phyloP scores from a whole-genome alignment of 768 basidiomycete genomes.

The Tremella yokohamensis region DNA sequence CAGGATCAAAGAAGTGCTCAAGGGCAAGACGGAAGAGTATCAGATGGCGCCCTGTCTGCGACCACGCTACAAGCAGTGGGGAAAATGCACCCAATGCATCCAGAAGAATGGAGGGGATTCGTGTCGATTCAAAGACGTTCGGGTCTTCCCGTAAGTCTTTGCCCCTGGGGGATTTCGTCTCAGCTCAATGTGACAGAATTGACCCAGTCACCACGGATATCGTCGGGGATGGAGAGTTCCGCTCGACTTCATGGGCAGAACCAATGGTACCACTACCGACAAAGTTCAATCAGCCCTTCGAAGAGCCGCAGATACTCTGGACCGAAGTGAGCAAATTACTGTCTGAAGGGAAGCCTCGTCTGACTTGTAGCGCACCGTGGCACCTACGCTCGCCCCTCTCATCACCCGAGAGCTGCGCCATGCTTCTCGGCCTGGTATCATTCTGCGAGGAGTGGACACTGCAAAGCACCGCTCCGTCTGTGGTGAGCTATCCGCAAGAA shows the following conservation, averaged over 20 bases:
- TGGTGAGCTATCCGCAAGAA: slow-evolving; percentile 24
- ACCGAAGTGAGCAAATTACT: slow-evolving; percentile 32
- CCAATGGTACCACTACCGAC: slow-evolving; percentile 31
- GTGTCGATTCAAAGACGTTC: slow-evolving; percentile 40
- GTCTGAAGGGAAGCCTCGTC: neutral
- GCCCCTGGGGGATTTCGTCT: neutral
- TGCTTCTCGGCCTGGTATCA: slow-evolving; percentile 25
- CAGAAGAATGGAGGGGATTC: slow-evolving; percentile 35
- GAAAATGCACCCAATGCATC: slow-evolving; percentile 43
- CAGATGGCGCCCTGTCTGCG: slow-evolving; percentile 32
- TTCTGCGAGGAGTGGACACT: slow-evolving; percentile 36
- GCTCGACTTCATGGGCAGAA: slow-evolving; percentile 26
- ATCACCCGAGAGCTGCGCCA: slow-evolving; percentile 44
- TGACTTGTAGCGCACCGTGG: slow-evolving; percentile 33
- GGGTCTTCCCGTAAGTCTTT: slow-evolving; percentile 37
- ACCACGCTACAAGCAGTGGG: slow-evolving; percentile 35
- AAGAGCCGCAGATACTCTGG: slow-evolving; percentile 23
- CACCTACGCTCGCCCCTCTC: slow-evolving; percentile 37
- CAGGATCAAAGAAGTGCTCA: slow-evolving; percentile 16
- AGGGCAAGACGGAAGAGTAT: slow-evolving; percentile 30
- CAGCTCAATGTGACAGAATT: slow-evolving; percentile 24
- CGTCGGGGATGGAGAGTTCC: slow-evolving; percentile 35
- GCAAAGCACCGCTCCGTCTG: slow-evolving; percentile 39
- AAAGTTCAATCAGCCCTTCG: slow-evolving; percentile 32
- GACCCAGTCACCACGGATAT: slow-evolving; percentile 36